Base-by-base conservation (phyloP, 106 monocot species). In the Gastrodia elata region DNA sequence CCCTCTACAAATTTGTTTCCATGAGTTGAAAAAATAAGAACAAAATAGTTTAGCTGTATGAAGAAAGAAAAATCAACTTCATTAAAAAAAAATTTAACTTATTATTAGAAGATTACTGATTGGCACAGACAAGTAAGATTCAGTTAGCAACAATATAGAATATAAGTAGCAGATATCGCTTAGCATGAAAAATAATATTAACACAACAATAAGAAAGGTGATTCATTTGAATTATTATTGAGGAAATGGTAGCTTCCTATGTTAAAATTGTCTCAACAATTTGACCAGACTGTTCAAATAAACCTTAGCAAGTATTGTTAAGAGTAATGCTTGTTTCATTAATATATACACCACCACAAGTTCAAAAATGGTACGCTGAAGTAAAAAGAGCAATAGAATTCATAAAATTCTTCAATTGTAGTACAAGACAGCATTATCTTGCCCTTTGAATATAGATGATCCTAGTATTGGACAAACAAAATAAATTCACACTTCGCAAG, bases 1-100 rank as follows among this genome's bases (percentile, higher is more conserved):
- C 3, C 86, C 90, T 65, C 90, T 90, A 49, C 37, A 69, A 39
- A 74, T 46, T 36, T 33, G 59, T 42, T 36, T 26, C 57, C 3
- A 52, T 35, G 2, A 3, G 24, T 48, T 49, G 26, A 69, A 69
- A 1, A 8, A n/a, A 26, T 39, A 39, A 26, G 33, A 64, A 30
- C 9, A 38, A 68, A 36, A 22, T 34, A 28, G 34, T 64, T 33
- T 3, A 22, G n/a, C 38, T n/a, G 30, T n/a, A 68, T 68, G 40
- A 40, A 67, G 20, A 67, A 67, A 36, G 34, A 37, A 67, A 67
- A 38, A 67, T 67, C 67, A 67, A 67, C 36, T n/a, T 67, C 37
- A 16, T 67, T 13, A 5, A 61, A 61, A 52, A 32, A 6, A 61
- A 27, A 61, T 61, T 10, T 2, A 32, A 27, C 13, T 32, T 61